Evolutionary conservation across 345 rosid genomes (phyloP), one percentile per base, ranked within the genome.

Genomic region (Lumnitzera littorea): DNA sequence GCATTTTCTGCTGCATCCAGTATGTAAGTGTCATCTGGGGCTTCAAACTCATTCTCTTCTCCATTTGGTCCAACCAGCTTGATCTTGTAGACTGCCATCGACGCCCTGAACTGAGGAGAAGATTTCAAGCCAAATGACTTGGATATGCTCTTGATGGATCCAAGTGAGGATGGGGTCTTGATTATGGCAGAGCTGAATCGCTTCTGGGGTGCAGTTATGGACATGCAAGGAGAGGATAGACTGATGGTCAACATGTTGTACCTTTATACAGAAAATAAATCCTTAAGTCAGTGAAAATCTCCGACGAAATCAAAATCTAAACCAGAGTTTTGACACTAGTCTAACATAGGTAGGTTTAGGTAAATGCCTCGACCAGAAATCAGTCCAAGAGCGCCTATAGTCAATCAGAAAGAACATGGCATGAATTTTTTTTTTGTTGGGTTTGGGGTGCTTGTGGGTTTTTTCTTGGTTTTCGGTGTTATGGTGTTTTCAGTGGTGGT

Each of bases 1-100:
- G 96, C 96, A 2, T 62, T 72, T 76, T 92, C 98, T 0, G 96
- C 97, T 1, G 96, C 84, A 56, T 89, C 97, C 13, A 92, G 83
- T 54, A 92, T 85, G 87, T 77, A 87, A 2, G 71, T 29, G 49
- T 84, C 87, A 11, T 85, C 91, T 0, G 73, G 65, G 13, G 86
- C 96, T 25, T 89, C 91, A 1, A 92, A 84, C 66, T 85, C 96
- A 2, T 56, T 51, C 76, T 69, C 96, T 41, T 74, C 71, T 5
- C 94, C 96, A 0, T 85, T 66, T 0, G 96, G 97, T 70, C 88
- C 91, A 3, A 92, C 51, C 56, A 92, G 81, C 83, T 84, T 92
- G 31, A 92, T 66, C 71, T 89, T 89, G 95, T 85, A 85, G 6
- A 65, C 77, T 0, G 85, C 85, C 95, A 83, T 83, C 0, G 82